A percentile compares a stretch with the other conserved stretches of the same genome.
These are phyloP conservation scores for Hypoxylon sp. DNA, from an alignment of 2,329 filamentous ascomycete genomes.

Conservation along the genomic window DNA sequence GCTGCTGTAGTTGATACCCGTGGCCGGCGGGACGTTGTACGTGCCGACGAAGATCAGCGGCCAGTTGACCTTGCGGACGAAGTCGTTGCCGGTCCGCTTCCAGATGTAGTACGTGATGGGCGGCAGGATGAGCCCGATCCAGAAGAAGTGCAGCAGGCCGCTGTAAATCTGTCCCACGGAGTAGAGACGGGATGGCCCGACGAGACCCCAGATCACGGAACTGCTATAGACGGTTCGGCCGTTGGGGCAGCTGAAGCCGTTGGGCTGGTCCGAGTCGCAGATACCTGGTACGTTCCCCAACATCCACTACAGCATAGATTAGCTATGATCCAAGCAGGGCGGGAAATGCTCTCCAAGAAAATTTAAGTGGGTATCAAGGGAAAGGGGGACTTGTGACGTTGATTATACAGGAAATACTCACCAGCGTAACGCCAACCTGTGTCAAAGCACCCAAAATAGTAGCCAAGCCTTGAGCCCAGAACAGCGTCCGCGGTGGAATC, in stretches of 20 bases:
- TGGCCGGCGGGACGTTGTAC: constrained; percentile 55
- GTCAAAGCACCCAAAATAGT: constrained; percentile 60
- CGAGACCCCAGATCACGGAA: constrained; percentile 63
- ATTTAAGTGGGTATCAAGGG: neutral
- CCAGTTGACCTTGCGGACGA: constrained; percentile 53
- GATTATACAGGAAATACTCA: constrained; percentile 10
- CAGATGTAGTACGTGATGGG: constrained; percentile 56
- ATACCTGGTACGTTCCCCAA: constrained; percentile 55
- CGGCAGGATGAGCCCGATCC: constrained; percentile 58
- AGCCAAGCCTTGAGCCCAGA: constrained; percentile 61
- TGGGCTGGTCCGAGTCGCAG: constrained; percentile 55
- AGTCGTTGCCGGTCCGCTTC: constrained; percentile 54
- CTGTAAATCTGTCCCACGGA: constrained; percentile 60
- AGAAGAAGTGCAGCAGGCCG: constrained; percentile 62
- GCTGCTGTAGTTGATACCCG: constrained; percentile 52
- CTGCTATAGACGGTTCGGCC: constrained; percentile 62
- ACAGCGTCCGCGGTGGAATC: constrained; percentile 60
- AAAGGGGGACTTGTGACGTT: too few relatives aligned
- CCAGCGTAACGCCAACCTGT: constrained; percentile 53
- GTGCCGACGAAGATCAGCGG: constrained; percentile 54
- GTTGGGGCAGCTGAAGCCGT: constrained; percentile 62
- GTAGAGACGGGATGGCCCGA: constrained; percentile 63
- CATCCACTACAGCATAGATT: constrained; percentile 45
- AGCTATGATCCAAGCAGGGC: constrained; percentile 3
- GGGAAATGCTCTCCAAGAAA: neutral